A percentile compares a stretch with the other conserved stretches of the same genome.
phyloP scores from a whole-genome alignment of 208 protist species.

The Trypanosoma cruzi region DNA sequence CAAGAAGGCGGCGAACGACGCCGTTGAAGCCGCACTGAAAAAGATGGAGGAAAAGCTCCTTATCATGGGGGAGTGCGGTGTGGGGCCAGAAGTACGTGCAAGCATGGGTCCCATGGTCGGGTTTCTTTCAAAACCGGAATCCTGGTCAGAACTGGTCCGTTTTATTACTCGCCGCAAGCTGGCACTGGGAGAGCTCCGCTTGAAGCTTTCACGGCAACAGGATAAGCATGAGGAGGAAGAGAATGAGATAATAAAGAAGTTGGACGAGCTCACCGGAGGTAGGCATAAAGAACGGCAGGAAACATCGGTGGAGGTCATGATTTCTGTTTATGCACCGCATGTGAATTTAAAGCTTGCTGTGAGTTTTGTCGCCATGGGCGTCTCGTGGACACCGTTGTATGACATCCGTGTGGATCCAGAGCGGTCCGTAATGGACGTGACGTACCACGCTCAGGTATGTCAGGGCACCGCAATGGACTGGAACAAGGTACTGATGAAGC shows the following conservation, averaged over 20 bases:
- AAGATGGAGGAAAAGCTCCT: conserved; percentile 8
- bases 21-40: conserved; percentile 10
- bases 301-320: conserved; percentile 11
- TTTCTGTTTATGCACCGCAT: conserved; percentile 10
- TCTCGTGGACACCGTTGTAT: conserved; percentile 46
- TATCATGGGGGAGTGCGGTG: conserved; percentile 5
- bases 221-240: neutral
- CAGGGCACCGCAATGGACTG: conserved; percentile 51
- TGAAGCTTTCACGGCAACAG: conserved; percentile 1
- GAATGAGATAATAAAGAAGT: conserved; percentile 19
- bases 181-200: neutral
- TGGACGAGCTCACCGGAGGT: conserved; percentile 15
- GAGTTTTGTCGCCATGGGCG: conserved; percentile 42
- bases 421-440: conserved; percentile 35
- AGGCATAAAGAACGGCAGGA: conserved; percentile 1
- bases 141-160: neutral
- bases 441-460: conserved; percentile 52
- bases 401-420: conserved; percentile 48
- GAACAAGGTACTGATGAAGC: conserved; percentile 45
- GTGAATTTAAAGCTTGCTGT: conserved; percentile 36
- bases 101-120: neutral
- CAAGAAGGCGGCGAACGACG: conserved; percentile 6
- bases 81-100: neutral
- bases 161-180: conserved; percentile 17
- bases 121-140: conserved; percentile 14